Evolutionary conservation across 371 early-diverging fungal genomes (phyloP).

Genomic region (Coemansia sp.): DNA sequence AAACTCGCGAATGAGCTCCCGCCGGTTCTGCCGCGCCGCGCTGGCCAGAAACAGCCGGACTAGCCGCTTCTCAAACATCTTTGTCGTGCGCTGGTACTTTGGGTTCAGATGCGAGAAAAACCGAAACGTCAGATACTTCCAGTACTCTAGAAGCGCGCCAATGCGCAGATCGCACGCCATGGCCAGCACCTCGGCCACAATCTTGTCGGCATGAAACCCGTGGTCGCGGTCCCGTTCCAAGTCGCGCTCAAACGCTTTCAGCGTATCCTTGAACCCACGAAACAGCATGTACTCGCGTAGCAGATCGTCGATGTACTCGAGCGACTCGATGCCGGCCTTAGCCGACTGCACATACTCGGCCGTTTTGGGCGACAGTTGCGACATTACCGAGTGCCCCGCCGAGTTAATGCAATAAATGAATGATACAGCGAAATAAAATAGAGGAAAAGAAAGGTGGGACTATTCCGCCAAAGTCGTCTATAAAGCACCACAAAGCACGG

Average conservation of each 20-base stretch:
- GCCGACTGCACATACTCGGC: constrained; percentile 42
- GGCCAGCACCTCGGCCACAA: constrained; percentile 39
- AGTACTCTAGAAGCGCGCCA: constrained; percentile 39
- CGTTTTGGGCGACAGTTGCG: constrained; percentile 4
- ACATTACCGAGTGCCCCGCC: background rate
- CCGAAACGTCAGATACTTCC: constrained; percentile 44
- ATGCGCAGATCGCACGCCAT: constrained; percentile 31
- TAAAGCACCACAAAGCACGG: no score
- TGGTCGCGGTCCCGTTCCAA: constrained; percentile 43
- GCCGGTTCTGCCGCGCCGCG: constrained; percentile 22
- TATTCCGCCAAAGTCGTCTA: no score
- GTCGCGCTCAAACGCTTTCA: constrained; percentile 45
- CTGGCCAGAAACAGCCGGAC: constrained; percentile 44
- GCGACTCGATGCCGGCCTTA: constrained; percentile 48
- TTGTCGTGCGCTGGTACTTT: constrained; percentile 48
- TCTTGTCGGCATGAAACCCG: constrained; percentile 45
- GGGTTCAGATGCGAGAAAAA: constrained; percentile 50
- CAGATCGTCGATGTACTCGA: constrained; percentile 49
- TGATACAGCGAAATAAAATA: background rate
- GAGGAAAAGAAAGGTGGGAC: no score
- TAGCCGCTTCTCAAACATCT: constrained; percentile 50
- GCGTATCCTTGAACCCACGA: constrained; percentile 45
- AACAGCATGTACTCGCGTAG: constrained; percentile 50
- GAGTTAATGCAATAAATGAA: background rate
- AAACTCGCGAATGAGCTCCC: constrained; percentile 26